These are phyloP conservation scores for Metschnikowia henanensis DNA, from an alignment of 805 yeast species.

Conservation along the genomic window DNA sequence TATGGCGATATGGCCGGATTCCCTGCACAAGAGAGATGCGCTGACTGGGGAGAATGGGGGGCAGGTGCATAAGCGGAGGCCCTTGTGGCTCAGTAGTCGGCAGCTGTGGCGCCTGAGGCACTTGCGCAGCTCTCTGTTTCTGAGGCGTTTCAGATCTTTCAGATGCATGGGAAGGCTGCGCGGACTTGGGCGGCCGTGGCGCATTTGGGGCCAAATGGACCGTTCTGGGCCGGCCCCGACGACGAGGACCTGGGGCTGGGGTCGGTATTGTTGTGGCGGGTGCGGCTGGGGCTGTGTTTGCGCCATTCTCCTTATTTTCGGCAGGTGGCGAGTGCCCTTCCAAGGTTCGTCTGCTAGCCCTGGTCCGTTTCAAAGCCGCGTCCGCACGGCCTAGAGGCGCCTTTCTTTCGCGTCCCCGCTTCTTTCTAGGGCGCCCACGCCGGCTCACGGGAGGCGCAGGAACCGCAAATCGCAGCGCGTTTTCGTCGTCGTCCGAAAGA, in stretches of 20 bases:
- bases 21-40: slow-evolving; percentile 10
- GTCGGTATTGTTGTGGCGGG: background rate
- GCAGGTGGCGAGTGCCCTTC: slow-evolving; percentile 10
- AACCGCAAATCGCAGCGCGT: background rate
- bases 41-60: slow-evolving; percentile 20
- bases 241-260: slow-evolving; percentile 1
- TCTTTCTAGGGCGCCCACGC: slow-evolving; percentile 20
- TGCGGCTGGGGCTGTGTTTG: background rate
- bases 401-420: slow-evolving; percentile 16
- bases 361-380: slow-evolving; percentile 5
- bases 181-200: too few relatives aligned
- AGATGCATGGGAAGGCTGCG: too few relatives aligned
- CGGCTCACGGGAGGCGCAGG: slow-evolving; percentile 10
- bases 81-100: slow-evolving; percentile 7
- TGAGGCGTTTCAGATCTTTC: background rate
- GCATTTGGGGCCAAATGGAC: background rate
- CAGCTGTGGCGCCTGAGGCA: slow-evolving; percentile 1
- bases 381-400: slow-evolving; percentile 10
- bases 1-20: slow-evolving; percentile 12
- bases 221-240: background rate
- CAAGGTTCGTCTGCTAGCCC: slow-evolving; percentile 6
- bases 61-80: slow-evolving; percentile 16
- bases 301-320: background rate
- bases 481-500: slow-evolving; percentile 16
- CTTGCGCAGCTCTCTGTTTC: background rate